phyloP scores from a whole-genome alignment of 164 flowering plant species.

The Aristolochia californica region DNA sequence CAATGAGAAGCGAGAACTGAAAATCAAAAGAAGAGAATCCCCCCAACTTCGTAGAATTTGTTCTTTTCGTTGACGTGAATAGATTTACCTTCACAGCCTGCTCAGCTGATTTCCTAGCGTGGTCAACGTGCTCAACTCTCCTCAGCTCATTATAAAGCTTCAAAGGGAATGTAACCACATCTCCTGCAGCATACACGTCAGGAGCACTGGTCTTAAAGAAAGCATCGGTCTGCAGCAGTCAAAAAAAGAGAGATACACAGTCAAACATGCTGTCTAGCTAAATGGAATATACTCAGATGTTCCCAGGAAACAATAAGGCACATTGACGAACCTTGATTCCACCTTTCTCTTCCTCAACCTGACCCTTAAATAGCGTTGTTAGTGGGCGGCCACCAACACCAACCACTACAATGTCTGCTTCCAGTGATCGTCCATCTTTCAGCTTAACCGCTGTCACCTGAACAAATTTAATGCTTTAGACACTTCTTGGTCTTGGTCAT shows the following conservation, averaged over 20 bases:
- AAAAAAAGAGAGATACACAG: too few relatives aligned
- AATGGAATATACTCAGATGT: too few relatives aligned
- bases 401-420: conserved; percentile 96
- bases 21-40: too few relatives aligned
- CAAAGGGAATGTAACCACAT: conserved; percentile 94
- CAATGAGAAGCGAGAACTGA: too few relatives aligned
- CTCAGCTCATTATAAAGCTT: conserved; percentile 72
- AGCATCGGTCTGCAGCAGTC: conserved; percentile 38
- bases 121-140: conserved; percentile 98
- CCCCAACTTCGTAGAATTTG: too few relatives aligned
- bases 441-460: conserved; percentile 87
- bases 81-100: conserved; percentile 85
- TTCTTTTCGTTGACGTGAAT: too few relatives aligned
- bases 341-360: conserved; percentile 87
- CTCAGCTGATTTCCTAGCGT: conserved; percentile 98
- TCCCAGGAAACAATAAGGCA: neutral
- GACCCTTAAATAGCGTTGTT: conserved; percentile 69
- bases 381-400: conserved; percentile 95
- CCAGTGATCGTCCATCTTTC: conserved; percentile 79
- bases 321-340: conserved; percentile 71
- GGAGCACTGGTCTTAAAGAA: conserved; percentile 81
- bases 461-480: conserved; percentile 1
- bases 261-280: too few relatives aligned
- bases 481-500: too few relatives aligned
- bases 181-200: conserved; percentile 93